phyloP scores from a whole-genome alignment of 352 stramenopile species.

The Blastocystis hominis region DNA sequence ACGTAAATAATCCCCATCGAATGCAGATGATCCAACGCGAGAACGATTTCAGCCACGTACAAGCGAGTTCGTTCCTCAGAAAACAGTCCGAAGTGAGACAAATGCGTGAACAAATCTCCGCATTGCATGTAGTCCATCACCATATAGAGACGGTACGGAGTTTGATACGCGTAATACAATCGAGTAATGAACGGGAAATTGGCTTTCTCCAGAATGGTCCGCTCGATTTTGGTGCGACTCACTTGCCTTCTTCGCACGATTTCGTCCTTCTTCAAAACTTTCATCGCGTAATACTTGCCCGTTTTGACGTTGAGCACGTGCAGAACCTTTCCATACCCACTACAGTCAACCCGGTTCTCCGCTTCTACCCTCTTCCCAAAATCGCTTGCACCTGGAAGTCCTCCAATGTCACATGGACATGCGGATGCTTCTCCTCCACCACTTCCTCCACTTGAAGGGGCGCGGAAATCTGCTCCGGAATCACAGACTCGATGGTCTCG shows the following conservation, averaged over 20 bases:
- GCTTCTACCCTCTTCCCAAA: slow-evolving; percentile 83
- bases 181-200: slow-evolving; percentile 93
- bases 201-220: slow-evolving; percentile 88
- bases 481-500: not conserved
- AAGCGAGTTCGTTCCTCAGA: slow-evolving; percentile 77
- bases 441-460: not conserved
- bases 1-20: slow-evolving; percentile 82
- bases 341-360: slow-evolving; percentile 75
- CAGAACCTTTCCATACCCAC: slow-evolving; percentile 76
- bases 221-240: slow-evolving; percentile 87
- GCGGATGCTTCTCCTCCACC: slow-evolving; percentile 51
- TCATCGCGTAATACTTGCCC: slow-evolving; percentile 86
- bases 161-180: slow-evolving; percentile 93
- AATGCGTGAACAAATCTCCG: slow-evolving; percentile 91
- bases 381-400: slow-evolving; percentile 92
- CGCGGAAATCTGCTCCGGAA: not conserved
- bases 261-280: slow-evolving; percentile 89
- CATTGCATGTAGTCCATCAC: slow-evolving; percentile 87
- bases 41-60: slow-evolving; percentile 91
- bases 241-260: slow-evolving; percentile 81
- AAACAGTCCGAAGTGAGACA: slow-evolving; percentile 77
- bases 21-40: slow-evolving; percentile 87
- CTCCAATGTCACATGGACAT: slow-evolving; percentile 71
- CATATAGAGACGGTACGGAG: slow-evolving; percentile 82
- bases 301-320: slow-evolving; percentile 74